Evolutionary conservation across 2,329 filamentous ascomycete genomes (phyloP), one percentile per base, ranked within the genome.

Genomic region (Sporothrix dimorphospora): DNA sequence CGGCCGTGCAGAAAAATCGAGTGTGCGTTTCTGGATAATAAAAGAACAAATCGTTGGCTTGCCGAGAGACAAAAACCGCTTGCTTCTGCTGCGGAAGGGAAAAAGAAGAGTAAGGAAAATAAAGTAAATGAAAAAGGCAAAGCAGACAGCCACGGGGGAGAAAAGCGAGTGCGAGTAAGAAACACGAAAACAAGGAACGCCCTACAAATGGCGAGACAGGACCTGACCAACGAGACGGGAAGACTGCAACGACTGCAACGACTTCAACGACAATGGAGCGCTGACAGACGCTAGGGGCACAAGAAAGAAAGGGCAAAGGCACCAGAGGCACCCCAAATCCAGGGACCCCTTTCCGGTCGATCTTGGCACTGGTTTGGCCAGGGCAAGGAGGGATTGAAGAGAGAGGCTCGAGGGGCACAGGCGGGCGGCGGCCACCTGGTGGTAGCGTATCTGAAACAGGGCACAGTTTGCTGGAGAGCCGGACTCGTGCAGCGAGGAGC

Each of bases 321-420:
- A 47, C 9, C 24, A 21, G 24, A 49, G 27, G 49, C 14, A n/a
- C 30, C 30, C n/a, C n/a, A n/a, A n/a, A 42, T 63, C 59, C 59
- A 63, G 67, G 69, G 69, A 66, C 57, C 69, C 69, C 59, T 63
- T 61, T 70, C 9, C 40, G 38, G 47, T 55, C 47, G 69, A 72
- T 69, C 57, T 72, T 72, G 71, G 65, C 63, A 51, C 51, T 49
- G 68, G 38, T 27, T 45, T 45, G 30, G 38, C 49, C 67, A 53
- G 49, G 51, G 51, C 49, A 57, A 51, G 34, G 30, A 55, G 49
- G 51, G 42, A 40, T 51, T 42, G 66, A 40, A 69, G 66, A 51
- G n/a, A 27, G 9, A 11, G 38, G 24, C 42, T 6, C 3, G 45
- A n/a, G 14, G 38, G 42, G 63, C 63, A 24, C 59, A 45, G 57